phyloP scores from a whole-genome alignment of 2,329 filamentous ascomycete species.

The Elsinoe batatas region DNA sequence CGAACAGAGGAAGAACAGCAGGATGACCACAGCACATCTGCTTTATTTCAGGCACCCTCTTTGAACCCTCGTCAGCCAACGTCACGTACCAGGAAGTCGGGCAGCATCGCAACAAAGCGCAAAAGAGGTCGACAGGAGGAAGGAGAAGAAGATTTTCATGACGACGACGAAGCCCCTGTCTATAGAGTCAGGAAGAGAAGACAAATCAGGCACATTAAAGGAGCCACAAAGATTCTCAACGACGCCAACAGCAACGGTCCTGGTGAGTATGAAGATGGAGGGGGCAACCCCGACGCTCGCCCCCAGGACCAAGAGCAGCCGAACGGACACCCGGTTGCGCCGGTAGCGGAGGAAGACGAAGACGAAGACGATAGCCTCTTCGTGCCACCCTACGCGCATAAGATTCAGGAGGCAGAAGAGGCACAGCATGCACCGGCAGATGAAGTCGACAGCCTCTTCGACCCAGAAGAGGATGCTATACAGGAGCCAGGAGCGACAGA shows the following conservation, averaged over 20 bases:
- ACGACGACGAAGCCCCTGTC: not conserved
- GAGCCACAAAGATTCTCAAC: too few relatives aligned
- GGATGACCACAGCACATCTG: too few relatives aligned
- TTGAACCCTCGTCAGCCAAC: too few relatives aligned
- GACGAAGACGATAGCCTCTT: not conserved
- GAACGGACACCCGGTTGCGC: not conserved
- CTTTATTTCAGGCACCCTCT: too few relatives aligned
- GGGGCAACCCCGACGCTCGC: not conserved
- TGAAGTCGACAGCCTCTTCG: not conserved
- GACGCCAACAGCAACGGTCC: not conserved
- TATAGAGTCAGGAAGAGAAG: too few relatives aligned
- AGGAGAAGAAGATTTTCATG: not conserved
- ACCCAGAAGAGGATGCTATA: not conserved
- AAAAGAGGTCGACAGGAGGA: too few relatives aligned
- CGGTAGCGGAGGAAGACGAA: not conserved
- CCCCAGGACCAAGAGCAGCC: not conserved
- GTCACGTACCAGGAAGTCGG: too few relatives aligned
- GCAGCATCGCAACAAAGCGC: too few relatives aligned
- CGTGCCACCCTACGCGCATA: not conserved
- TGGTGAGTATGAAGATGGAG: not conserved
- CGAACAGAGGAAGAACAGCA: too few relatives aligned
- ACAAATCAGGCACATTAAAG: too few relatives aligned
- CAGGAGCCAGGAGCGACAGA: not conserved
- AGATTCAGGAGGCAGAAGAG: not conserved
- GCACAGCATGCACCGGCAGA: not conserved